Conservation (phyloP, 768 basidiomycete genomes). For the Lactarius trivialis region DNA sequence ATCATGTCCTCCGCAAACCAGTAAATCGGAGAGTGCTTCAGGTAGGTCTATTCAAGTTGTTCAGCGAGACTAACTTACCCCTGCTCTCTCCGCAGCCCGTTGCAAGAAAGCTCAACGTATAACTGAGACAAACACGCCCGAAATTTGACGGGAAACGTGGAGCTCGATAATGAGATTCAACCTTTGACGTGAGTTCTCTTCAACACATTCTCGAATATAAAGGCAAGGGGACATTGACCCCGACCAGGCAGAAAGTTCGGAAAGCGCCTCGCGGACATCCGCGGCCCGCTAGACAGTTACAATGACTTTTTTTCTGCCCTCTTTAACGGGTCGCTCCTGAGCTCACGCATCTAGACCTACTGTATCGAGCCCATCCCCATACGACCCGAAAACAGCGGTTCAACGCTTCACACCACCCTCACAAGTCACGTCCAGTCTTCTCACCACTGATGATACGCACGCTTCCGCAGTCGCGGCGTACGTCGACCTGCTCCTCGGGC, state of each 20-base stretch:
- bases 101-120: too few species aligned
- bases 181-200: too few species aligned
- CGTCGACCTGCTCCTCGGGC: conserved; percentile 9
- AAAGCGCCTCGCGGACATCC: conserved; percentile 42
- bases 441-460: not conserved
- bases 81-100: too few species aligned
- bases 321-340: conserved; percentile 39
- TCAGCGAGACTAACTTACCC: too few species aligned
- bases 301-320: not conserved
- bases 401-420: conserved; percentile 20
- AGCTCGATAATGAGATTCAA: too few species aligned
- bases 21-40: too few species aligned
- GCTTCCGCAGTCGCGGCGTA: not conserved
- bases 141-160: too few species aligned
- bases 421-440: conserved; percentile 20
- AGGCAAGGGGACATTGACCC: not conserved
- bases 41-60: too few species aligned
- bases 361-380: not conserved
- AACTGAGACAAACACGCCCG: too few species aligned
- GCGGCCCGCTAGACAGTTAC: conserved; percentile 40
- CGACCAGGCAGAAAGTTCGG: conserved; percentile 34
- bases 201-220: too few species aligned
- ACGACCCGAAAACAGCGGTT: not conserved
- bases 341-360: conserved; percentile 25
- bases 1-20: too few species aligned